Evolutionary conservation across 148 eudicot species (phyloP).

Genomic region (Fagopyrum tataricum): DNA sequence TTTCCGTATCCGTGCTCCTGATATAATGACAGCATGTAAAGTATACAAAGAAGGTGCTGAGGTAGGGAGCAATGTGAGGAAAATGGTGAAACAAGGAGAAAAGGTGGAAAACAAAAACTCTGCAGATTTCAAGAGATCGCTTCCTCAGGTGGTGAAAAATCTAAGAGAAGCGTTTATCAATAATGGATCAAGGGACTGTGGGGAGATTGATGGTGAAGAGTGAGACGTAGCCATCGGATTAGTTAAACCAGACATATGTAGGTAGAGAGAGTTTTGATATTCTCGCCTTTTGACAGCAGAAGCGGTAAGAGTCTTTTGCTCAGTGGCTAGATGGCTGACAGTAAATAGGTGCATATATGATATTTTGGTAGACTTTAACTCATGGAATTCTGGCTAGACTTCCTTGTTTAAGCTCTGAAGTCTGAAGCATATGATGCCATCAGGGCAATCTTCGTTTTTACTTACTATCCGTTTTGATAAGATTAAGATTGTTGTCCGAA

Average conservation of each 20-base stretch:
- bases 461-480: not conserved
- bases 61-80: slow-evolving; percentile 37
- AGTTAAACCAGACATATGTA: not conserved
- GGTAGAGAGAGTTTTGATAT: not conserved
- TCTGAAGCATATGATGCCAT: not conserved
- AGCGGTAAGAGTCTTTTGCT: not conserved
- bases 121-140: slow-evolving; percentile 27
- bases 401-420: not conserved
- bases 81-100: slow-evolving; percentile 28
- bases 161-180: slow-evolving; percentile 34
- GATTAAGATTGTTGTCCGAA: not conserved
- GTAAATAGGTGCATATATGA: slow-evolving; percentile 4
- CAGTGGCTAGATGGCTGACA: not conserved
- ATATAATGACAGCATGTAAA: slow-evolving; percentile 59
- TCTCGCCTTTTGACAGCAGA: not conserved
- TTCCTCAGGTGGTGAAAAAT: slow-evolving; percentile 31
- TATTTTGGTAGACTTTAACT: not conserved
- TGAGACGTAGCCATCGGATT: not conserved
- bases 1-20: slow-evolving; percentile 45
- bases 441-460: not conserved
- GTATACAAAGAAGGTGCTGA: slow-evolving; percentile 60
- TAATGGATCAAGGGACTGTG: slow-evolving; percentile 50
- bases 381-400: not conserved
- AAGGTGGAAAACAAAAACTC: slow-evolving; percentile 22
- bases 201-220: slow-evolving; percentile 29